Evolutionary conservation across 2,329 filamentous ascomycete genomes (phyloP), one percentile per base, ranked within the genome.

Genomic region (Hymenoscyphus repandus): DNA sequence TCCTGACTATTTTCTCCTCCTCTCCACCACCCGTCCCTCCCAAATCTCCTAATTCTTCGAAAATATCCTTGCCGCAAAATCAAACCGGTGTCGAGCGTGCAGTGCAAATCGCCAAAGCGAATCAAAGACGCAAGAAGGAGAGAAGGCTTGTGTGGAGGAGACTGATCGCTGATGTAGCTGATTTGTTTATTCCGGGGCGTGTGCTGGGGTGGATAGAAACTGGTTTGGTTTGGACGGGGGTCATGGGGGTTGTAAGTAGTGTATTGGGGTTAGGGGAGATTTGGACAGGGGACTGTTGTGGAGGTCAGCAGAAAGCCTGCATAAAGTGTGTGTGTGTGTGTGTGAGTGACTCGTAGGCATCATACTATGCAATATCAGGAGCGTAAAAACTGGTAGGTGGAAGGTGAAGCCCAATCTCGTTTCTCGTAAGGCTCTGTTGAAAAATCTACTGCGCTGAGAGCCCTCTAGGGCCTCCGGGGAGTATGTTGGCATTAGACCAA

Each of bases 161-260:
- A 44, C 64, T 85, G 6, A 53, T 81, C 1, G 74, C 79, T 1
- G 81, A 86, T 61, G 57, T 68, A 5, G 72, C 85, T 45, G 86
- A 90, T 63, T 63, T 87, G 44, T 61, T 82, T 5, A 70, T 88
- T 32, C 85, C 86, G 0, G 79, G 78, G 0, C 69, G 70, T 5
- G 69, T 77, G 1, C 66, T 87, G 13, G 82, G 82, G 0, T 87
- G 83, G 83, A 67, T 84, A 30, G 69, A 32, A 31, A 12, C 76
- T 1, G 69, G 74, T 11, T 67, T 74, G 0, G 72, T 78, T 2
- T 68, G 73, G 1, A 76, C 87, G 1, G 82, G 79, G 1, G 48
- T 75, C 10, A 75, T 75, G 10, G 84, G 83, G 75, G 67, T 85
- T 17, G 60, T 78, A 83, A 64, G 82, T 45, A 86, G 84, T 0